These are phyloP conservation scores for Gracilaria domingensis DNA, from an alignment of 23 red algal genomes.

Conservation along the genomic window DNA sequence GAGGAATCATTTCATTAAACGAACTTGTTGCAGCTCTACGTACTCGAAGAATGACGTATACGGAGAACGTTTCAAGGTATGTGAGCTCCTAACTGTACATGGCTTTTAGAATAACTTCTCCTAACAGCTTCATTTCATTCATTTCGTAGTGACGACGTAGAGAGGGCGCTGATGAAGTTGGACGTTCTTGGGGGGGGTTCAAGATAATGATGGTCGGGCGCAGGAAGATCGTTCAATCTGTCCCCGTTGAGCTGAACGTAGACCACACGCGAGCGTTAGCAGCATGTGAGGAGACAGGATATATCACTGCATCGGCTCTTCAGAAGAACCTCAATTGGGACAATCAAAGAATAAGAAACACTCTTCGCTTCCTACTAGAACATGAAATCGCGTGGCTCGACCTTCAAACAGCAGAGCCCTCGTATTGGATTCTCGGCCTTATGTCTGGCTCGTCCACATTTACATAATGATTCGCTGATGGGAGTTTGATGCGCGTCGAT, in stretches of 20 bases:
- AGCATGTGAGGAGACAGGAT: conserved; percentile 42
- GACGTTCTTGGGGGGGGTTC: conserved; percentile 72
- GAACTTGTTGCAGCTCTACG: conserved; percentile 65
- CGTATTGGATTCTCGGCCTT: conserved; percentile 89
- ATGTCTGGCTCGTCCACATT: conserved; percentile 39
- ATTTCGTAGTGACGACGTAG: conserved; percentile 75
- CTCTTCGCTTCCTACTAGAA: conserved; percentile 66
- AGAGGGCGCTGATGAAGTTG: conserved; percentile 77
- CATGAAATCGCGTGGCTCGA: conserved; percentile 89
- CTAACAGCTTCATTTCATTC: neutral
- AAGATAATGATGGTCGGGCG: conserved; percentile 64
- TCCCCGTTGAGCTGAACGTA: conserved; percentile 79
- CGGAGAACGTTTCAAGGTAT: conserved; percentile 89
- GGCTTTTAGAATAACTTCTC: too few species aligned
- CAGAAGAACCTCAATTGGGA: conserved; percentile 54
- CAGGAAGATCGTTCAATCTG: conserved; percentile 63
- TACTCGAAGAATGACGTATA: conserved; percentile 65
- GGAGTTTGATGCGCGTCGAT: neutral
- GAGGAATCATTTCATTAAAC: conserved; percentile 71
- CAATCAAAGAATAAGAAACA: conserved; percentile 44
- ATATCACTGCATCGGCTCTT: conserved; percentile 36
- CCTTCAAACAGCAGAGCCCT: conserved; percentile 37
- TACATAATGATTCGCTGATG: neutral
- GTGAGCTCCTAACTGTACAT: conserved; percentile 6
- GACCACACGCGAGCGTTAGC: conserved; percentile 72